Base-by-base conservation (phyloP, 2,329 filamentous ascomycete genomes). In the Dactylellina parvicollis region DNA sequence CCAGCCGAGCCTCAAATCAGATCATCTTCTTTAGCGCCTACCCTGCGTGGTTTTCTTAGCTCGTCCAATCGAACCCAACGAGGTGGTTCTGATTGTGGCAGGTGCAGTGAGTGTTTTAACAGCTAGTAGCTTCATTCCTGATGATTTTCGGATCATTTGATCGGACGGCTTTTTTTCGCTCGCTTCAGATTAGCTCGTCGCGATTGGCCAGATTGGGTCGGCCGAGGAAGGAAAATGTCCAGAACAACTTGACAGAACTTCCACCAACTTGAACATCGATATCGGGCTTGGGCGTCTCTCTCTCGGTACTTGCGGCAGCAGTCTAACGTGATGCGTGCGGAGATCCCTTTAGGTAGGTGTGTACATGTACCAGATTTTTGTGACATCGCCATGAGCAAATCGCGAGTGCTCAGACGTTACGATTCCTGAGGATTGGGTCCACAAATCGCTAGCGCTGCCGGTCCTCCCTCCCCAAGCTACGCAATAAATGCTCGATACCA, bases 21-120 rank as follows among this genome's bases (percentile, higher is more conserved):
- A 56, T 57, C 26, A 32, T 42, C 16, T 18, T 30, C 52, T 46
- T 67, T 40, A 67, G 62, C 62, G 62, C 62, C 54, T 16, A 34
- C 30, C 32, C 34, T 66, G 40, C 54, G 50, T 66, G 36, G 28
- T 30, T 49, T 65, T 60, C 4, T 38, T 38, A 49, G 7, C 38
- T 42, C 42, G 8, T 20, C n/a, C 10, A 56, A 47, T 26, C 38
- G 28, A 30, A 40, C 8, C 28, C 54, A 50, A 62, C 56, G 47
- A 24, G 44, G 38, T 10, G 10, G 44, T 56, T 32, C 67, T 57
- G 22, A 44, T 64, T 59, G 46, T 38, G 67, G 67, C 67, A 72
- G 67, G 59, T 64, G 61, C 52, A 36, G 32, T 65, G 67, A 71
- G 66, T 47, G 66, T 34, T 57, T 71, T 70, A 61, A 26, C 26